Base-by-base conservation (phyloP, 2,329 filamentous ascomycete genomes). In the Fusarium sterilihyphosum region DNA sequence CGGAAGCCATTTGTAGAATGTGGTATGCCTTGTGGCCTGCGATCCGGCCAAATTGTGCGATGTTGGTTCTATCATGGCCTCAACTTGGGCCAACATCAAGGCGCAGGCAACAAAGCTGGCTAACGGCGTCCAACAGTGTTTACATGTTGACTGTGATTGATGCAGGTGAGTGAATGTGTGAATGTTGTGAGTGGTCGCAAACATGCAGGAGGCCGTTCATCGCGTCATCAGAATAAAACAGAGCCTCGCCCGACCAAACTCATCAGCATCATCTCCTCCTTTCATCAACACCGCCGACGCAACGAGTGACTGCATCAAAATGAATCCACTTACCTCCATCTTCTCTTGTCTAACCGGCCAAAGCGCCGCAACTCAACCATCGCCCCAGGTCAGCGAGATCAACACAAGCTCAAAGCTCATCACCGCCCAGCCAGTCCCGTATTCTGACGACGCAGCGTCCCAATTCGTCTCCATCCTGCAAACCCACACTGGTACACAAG, bases 391-490 rank as follows among this genome's bases (percentile, higher is more conserved):
- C 18, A 9, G 18, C 8, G 18, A 62, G 17, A 57, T 29, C 9
- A 49, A 17, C 17, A 8, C 7, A 5, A 3, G 5, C 29, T 53
- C 71, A 35, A 71, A 71, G 33, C 33, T 53, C 49, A 47, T 68
- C 43, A 41, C 14, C 13, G 2, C 9, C 2, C 65, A 71, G 5
- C 63, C 68, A 2, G 44, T 49, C 1, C 68, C 50, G 1, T 76
- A 74, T 60, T 60, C 67, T 0, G 68, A 77, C 44, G 50, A 75
- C 11, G 68, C 73, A 20, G 73, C 62, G 1, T 58, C 24, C 3
- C 71, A 77, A 29, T 73, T 76, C 16, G 59, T 76, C 17, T 14
- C 61, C 8, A 74, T 67, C 3, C 61, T 76, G 0, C 65, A 60
- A 18, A 74, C 59, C 0, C 65, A 75, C n/a, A 13, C 60, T 1